These are phyloP conservation scores for Lactifluus subvellereus DNA, from an alignment of 768 basidiomycete genomes.

Conservation along the genomic window DNA sequence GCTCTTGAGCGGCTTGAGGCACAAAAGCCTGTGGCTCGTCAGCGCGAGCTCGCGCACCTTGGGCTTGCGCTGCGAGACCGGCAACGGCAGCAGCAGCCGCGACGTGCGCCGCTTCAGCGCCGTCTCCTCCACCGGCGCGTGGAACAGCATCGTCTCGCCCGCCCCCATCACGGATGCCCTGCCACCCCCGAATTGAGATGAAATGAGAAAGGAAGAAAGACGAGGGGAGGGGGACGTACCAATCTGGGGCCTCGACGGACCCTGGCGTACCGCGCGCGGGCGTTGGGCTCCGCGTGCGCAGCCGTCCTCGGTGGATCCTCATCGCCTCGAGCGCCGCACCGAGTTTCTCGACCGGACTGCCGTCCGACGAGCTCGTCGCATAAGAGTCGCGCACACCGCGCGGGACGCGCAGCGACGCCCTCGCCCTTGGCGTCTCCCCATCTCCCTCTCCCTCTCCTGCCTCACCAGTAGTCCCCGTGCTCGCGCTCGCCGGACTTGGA, in stretches of 20 bases:
- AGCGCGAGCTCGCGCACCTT: conserved; percentile 53
- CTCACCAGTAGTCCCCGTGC: not conserved
- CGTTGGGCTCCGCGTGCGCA: conserved; percentile 47
- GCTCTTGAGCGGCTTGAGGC: conserved; percentile 44
- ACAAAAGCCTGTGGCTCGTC: conserved; percentile 51
- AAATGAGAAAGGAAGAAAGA: not conserved
- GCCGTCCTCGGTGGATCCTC: conserved; percentile 43
- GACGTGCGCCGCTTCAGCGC: conserved; percentile 53
- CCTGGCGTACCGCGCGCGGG: conserved; percentile 33
- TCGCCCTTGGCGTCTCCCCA: not conserved
- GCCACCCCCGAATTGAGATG: not conserved
- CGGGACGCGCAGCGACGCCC: conserved; percentile 29
- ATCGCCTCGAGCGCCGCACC: conserved; percentile 33
- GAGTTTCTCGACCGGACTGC: conserved; percentile 39
- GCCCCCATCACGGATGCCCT: conserved; percentile 38
- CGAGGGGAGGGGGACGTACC: conserved; percentile 34
- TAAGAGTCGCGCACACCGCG: conserved; percentile 28
- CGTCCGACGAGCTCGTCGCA: conserved; percentile 45
- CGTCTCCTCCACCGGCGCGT: conserved; percentile 49
- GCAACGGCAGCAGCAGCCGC: conserved; percentile 43
- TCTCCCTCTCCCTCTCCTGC: conserved; percentile 10
- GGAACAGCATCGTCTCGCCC: conserved; percentile 46
- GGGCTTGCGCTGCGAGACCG: conserved; percentile 42
- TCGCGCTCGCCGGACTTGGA: conserved; percentile 1
- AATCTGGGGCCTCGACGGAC: conserved; percentile 33